A percentile compares a stretch with the other conserved stretches of the same genome.
Conservation (phyloP, 2,329 filamentous ascomycete genomes). For the Xylariaceae sp. region DNA sequence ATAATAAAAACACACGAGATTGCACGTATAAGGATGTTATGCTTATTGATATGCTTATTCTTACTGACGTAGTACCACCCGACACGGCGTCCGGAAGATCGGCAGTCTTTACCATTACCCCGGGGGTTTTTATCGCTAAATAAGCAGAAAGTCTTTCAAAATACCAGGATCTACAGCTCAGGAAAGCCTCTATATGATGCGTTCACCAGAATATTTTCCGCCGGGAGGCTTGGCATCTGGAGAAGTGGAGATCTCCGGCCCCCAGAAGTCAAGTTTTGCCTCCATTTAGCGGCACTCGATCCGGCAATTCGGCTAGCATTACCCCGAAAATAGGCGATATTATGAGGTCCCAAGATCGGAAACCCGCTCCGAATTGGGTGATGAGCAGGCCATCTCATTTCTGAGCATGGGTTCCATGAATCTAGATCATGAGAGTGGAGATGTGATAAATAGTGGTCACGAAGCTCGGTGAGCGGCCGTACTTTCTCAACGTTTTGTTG, state of each 20-base stretch:
- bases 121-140: too few species aligned
- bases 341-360: background rate
- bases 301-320: constrained; percentile 4
- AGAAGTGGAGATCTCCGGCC: background rate
- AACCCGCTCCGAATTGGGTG: background rate
- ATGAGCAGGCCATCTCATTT: background rate
- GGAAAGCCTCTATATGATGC: too few species aligned
- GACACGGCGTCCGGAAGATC: too few species aligned
- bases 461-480: background rate
- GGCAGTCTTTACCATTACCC: too few species aligned
- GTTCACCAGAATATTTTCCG: background rate
- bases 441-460: background rate
- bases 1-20: too few species aligned
- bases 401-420: background rate
- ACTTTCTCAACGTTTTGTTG: background rate
- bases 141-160: too few species aligned
- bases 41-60: too few species aligned
- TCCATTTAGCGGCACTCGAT: too few species aligned
- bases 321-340: background rate
- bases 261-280: background rate
- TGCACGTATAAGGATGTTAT: too few species aligned
- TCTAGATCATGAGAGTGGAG: background rate
- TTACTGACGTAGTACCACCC: too few species aligned
- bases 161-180: too few species aligned
- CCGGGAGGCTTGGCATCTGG: constrained; percentile 13